These are phyloP conservation scores for Salinomyces thailandicus DNA, from an alignment of 2,329 filamentous ascomycete genomes.

Conservation along the genomic window DNA sequence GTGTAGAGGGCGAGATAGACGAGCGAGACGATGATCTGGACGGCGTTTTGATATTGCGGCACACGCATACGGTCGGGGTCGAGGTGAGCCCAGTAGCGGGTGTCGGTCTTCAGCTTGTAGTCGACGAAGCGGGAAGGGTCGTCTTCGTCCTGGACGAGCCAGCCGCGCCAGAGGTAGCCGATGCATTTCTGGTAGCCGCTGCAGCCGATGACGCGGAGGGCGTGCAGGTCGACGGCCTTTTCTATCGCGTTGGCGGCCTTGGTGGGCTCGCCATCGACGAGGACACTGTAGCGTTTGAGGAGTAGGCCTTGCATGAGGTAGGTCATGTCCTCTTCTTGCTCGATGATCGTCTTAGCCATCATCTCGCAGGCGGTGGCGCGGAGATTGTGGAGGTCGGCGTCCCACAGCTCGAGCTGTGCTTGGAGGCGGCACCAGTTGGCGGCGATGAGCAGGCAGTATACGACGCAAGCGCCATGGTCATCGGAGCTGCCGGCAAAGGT, in stretches of 20 bases:
- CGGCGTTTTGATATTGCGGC: conserved; percentile 82
- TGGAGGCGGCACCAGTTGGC: conserved; percentile 71
- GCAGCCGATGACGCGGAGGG: conserved; percentile 75
- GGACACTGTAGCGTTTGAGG: conserved; percentile 77
- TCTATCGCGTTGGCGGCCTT: conserved; percentile 80
- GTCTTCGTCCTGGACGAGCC: conserved; percentile 90
- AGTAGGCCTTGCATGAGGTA: conserved; percentile 74
- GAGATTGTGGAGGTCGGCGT: conserved; percentile 70
- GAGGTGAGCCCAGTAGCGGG: conserved; percentile 67
- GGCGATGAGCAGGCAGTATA: conserved; percentile 69
- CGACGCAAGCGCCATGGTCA: conserved; percentile 67
- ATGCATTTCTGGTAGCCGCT: conserved; percentile 96
- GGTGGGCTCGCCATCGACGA: conserved; percentile 61
- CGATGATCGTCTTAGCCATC: conserved; percentile 80
- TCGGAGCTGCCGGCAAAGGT: conserved; percentile 21
- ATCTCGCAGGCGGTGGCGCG: conserved; percentile 79
- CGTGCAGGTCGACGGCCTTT: conserved; percentile 85
- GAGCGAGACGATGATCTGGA: conserved; percentile 75
- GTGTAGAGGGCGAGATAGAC: conserved; percentile 81
- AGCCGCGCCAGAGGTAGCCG: conserved; percentile 83
- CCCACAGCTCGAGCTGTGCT: conserved; percentile 75
- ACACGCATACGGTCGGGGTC: conserved; percentile 91
- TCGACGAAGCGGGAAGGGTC: conserved; percentile 84
- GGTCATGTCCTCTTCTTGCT: conserved; percentile 65
- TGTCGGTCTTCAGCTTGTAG: conserved; percentile 72